phyloP scores from a whole-genome alignment of 2,329 filamentous ascomycete genomes.

The Xylaria sp. region DNA sequence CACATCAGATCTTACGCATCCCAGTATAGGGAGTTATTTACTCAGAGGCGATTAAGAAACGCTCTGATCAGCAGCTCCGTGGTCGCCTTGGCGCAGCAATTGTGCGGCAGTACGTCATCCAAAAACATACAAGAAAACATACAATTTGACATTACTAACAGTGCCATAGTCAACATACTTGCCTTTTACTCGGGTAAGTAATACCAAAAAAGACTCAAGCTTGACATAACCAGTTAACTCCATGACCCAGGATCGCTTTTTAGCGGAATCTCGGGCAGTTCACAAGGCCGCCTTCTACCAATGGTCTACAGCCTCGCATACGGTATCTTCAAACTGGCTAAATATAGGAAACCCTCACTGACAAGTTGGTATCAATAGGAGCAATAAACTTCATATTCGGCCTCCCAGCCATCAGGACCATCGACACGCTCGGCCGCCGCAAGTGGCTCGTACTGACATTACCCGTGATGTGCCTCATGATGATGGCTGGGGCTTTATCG shows the following conservation, averaged over 20 bases:
- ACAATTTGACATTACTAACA: conserved; percentile 41
- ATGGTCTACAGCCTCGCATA: conserved; percentile 40
- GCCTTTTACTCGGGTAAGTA: conserved; percentile 48
- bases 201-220: not conserved
- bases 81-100: conserved; percentile 38
- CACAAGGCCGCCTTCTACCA: conserved; percentile 17
- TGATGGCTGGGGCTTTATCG: conserved; percentile 43
- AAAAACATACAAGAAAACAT: not conserved
- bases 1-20: conserved; percentile 18
- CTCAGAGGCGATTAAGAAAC: conserved; percentile 31
- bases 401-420: conserved; percentile 44
- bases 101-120: conserved; percentile 39
- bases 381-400: conserved; percentile 48
- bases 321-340: conserved; percentile 20
- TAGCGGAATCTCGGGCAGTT: conserved; percentile 2
- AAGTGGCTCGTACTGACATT: conserved; percentile 48
- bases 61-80: conserved; percentile 38
- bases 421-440: conserved; percentile 46
- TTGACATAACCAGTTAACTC: not conserved
- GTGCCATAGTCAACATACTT: conserved; percentile 42
- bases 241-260: conserved; percentile 16
- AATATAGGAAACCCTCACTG: not conserved
- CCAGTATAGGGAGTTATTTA: conserved; percentile 33
- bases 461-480: conserved; percentile 47
- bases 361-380: conserved; percentile 29